Percentiles rank a stretch among this genome's conserved stretches.
These are phyloP conservation scores for Chaetomiaceae sp. DNA, from an alignment of 2,329 filamentous ascomycete genomes.

Conservation along the genomic window DNA sequence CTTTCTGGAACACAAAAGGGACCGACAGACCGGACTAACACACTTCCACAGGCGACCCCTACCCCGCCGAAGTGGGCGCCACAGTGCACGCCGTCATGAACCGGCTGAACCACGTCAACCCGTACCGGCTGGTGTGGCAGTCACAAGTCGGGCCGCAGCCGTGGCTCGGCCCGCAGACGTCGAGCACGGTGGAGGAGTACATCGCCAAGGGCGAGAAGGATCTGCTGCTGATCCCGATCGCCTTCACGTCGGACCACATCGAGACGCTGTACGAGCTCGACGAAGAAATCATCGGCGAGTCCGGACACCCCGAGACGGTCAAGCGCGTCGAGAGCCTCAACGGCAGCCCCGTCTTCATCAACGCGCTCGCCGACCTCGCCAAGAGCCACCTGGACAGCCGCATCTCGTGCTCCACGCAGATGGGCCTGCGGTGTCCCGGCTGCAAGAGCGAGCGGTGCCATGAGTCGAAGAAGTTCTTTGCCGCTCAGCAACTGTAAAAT, in stretches of 20 bases:
- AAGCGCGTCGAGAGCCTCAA: slow-evolving; percentile 92
- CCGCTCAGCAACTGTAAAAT: slow-evolving; percentile 28
- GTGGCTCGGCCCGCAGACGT: slow-evolving; percentile 93
- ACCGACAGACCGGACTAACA: too few species aligned
- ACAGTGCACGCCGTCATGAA: slow-evolving; percentile 98
- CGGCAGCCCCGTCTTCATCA: slow-evolving; percentile 83
- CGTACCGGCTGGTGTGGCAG: slow-evolving; percentile 94
- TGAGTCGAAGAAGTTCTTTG: slow-evolving; percentile 68
- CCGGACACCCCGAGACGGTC: slow-evolving; percentile 68
- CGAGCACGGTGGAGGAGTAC: slow-evolving; percentile 80
- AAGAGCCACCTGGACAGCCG: slow-evolving; percentile 71
- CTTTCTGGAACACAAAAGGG: too few species aligned
- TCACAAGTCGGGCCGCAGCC: slow-evolving; percentile 93
- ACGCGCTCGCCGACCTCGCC: slow-evolving; percentile 82
- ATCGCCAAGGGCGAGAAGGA: slow-evolving; percentile 89
- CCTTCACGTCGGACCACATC: slow-evolving; percentile 98
- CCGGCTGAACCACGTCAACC: slow-evolving; percentile 78
- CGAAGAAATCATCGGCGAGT: slow-evolving; percentile 89
- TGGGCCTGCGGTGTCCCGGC: slow-evolving; percentile 86
- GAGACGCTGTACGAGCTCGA: slow-evolving; percentile 95
- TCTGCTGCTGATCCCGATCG: slow-evolving; percentile 86
- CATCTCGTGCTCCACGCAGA: slow-evolving; percentile 67
- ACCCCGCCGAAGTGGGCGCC: slow-evolving; percentile 90
- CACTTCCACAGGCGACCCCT: slow-evolving; percentile 70
- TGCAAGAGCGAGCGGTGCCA: slow-evolving; percentile 86